These are phyloP conservation scores for Trichophyton schoenleinii DNA, from an alignment of 2,329 filamentous ascomycete genomes.

Conservation along the genomic window DNA sequence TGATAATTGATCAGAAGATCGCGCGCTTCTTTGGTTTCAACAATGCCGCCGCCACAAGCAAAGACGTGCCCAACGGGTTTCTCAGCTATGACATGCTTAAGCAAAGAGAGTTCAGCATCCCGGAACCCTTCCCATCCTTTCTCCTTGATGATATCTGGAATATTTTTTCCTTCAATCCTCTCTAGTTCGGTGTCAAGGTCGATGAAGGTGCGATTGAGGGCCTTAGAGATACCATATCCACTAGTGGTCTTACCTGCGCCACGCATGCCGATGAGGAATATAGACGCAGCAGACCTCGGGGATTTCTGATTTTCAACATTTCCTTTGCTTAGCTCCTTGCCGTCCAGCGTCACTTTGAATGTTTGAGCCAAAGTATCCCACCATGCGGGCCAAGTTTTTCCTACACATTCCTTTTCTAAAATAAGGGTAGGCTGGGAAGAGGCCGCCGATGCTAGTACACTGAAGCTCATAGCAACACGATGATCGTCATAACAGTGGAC, in stretches of 20 bases:
- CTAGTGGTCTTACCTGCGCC: conserved; percentile 94
- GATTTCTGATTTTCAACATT: conserved; percentile 26
- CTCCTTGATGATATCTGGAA: conserved; percentile 70
- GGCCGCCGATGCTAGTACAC: conserved; percentile 60
- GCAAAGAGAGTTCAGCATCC: conserved; percentile 59
- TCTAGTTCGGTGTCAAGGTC: conserved; percentile 87
- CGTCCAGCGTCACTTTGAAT: conserved; percentile 66
- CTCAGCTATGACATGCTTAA: conserved; percentile 62
- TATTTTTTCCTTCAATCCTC: conserved; percentile 55
- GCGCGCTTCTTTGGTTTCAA: conserved; percentile 71
- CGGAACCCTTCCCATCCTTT: conserved; percentile 84
- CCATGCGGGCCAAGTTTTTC: conserved; percentile 98
- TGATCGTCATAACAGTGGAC: conserved; percentile 96
- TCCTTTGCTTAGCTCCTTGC: conserved; percentile 45
- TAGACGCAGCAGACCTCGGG: conserved; percentile 46
- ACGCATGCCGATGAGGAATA: conserved; percentile 95
- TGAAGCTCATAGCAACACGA: conserved; percentile 96
- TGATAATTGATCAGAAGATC: conserved; percentile 62
- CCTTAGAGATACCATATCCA: conserved; percentile 68
- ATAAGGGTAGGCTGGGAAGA: conserved; percentile 62
- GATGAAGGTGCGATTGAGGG: conserved; percentile 63
- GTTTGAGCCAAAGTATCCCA: conserved; percentile 77
- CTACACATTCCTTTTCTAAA: conserved; percentile 80
- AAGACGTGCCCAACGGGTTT: conserved; percentile 68
- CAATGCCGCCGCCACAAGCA: conserved; percentile 85